A percentile compares a stretch with the other conserved stretches of the same genome.
Conservation (phyloP, 225 moss, liverwort and hornwort species). For the Ulota crispa region DNA sequence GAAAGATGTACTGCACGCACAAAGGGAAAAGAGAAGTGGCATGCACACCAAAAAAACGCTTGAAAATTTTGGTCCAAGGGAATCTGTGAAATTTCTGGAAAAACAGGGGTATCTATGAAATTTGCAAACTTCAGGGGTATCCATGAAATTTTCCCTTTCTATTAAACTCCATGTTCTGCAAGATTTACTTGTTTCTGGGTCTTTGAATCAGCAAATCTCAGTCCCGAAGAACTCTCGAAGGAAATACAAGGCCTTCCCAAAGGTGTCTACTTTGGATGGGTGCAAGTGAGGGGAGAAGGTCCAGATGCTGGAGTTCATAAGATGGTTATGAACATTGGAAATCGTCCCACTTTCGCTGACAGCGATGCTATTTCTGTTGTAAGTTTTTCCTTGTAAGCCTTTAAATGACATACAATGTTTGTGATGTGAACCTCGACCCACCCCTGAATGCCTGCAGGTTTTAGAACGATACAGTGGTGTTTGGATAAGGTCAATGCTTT, state of each 20-base stretch:
- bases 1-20: too few species aligned
- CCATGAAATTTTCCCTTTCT: too few species aligned
- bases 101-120: too few species aligned
- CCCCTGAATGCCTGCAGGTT: background rate
- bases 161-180: background rate
- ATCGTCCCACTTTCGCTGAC: conserved; percentile 81
- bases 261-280: conserved; percentile 94
- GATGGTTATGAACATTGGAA: conserved; percentile 94
- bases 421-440: background rate
- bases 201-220: conserved; percentile 66
- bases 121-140: too few species aligned
- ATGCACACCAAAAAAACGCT: too few species aligned
- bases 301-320: conserved; percentile 63
- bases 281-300: conserved; percentile 56
- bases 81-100: too few species aligned
- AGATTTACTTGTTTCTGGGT: conserved; percentile 4
- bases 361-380: conserved; percentile 61
- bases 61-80: too few species aligned
- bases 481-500: too few species aligned
- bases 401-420: background rate
- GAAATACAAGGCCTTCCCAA: conserved; percentile 65
- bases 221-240: conserved; percentile 59
- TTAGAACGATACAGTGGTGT: background rate
- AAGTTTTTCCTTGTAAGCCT: conserved; percentile 10
- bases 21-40: too few species aligned